Evolutionary conservation across 2,329 filamentous ascomycete species (phyloP), one percentile per base, ranked within the genome.

Genomic region (Nakataea oryzae): DNA sequence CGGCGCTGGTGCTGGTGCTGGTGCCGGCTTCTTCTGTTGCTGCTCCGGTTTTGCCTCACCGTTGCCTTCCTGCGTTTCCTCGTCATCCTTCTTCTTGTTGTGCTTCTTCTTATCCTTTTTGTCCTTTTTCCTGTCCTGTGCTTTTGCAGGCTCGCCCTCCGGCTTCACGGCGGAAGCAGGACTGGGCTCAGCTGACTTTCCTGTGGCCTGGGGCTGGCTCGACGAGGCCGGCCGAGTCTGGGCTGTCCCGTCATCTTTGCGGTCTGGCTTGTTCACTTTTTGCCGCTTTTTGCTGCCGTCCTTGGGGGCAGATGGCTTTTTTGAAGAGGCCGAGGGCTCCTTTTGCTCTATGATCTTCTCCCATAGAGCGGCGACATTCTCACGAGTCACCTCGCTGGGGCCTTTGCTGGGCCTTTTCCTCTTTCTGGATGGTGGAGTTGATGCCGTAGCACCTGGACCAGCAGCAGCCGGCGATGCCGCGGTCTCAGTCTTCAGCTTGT

Each of bases 361-460:
- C 81, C 90, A 96, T 66, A 96, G 79, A 66, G 90, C 86, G 62
- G 85, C 86, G 29, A 96, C 81, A 73, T 96, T 95, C 2, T 81
- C 81, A 9, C 81, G 75, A 26, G 85, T 91, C 65, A 93, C 85
- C 63, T 77, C 58, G 62, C 67, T 47, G n/a, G 66, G 61, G 50
- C 68, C 64, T 64, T 69, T 67, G 63, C 70, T 63, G 41, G 41
- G 21, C 65, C 79, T 78, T 77, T 86, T 86, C 65, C 85, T 81
- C 75, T 86, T 85, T 71, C 81, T 86, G 66, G 79, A 78, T 69
- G 80, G 84, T 71, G 63, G 67, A 28, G 70, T 72, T 34, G 69
- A 68, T 58, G 69, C 70, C 11, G 72, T 67, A 59, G 57, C 57
- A 26, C 41, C 9, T 13, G 30, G 32, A 26, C 21, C 58, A 11